Conservation (phyloP, 352 stramenopile species). For the Pythium apleroticum region DNA sequence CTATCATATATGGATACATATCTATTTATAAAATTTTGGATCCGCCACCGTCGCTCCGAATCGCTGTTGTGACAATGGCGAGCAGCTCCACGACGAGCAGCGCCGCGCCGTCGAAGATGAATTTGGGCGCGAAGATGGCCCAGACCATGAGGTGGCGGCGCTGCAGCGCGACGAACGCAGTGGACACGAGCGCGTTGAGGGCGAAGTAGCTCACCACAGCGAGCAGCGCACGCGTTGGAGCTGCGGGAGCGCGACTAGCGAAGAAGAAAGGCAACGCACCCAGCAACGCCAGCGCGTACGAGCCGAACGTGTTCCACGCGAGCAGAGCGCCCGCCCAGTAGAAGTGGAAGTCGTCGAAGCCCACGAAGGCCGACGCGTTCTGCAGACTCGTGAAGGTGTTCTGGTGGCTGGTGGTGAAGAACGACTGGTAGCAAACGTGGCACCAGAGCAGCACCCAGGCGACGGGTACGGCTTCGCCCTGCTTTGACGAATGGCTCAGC, state of each 20-base stretch:
- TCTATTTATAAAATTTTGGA: slow-evolving; percentile 10
- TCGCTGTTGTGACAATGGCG: background rate
- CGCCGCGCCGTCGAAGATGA: slow-evolving; percentile 80
- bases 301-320: slow-evolving; percentile 88
- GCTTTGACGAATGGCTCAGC: background rate
- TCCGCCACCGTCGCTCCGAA: background rate
- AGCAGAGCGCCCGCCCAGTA: slow-evolving; percentile 72
- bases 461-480: slow-evolving; percentile 1
- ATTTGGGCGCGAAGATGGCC: slow-evolving; percentile 92
- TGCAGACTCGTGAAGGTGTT: slow-evolving; percentile 91
- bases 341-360: slow-evolving; percentile 86
- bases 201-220: slow-evolving; percentile 46
- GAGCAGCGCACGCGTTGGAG: slow-evolving; percentile 20
- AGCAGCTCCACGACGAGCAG: slow-evolving; percentile 52
- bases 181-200: slow-evolving; percentile 68
- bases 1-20: slow-evolving; percentile 5
- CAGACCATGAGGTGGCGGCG: slow-evolving; percentile 92
- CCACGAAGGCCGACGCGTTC: slow-evolving; percentile 88
- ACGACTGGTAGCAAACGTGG: slow-evolving; percentile 61
- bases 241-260: background rate
- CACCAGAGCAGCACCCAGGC: slow-evolving; percentile 65
- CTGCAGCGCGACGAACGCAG: slow-evolving; percentile 81
- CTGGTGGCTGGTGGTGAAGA: slow-evolving; percentile 88
- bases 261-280: slow-evolving; percentile 36
- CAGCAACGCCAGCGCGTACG: slow-evolving; percentile 48